phyloP scores from a whole-genome alignment of 148 eudicot species.

The Chenopodium suecicum region DNA sequence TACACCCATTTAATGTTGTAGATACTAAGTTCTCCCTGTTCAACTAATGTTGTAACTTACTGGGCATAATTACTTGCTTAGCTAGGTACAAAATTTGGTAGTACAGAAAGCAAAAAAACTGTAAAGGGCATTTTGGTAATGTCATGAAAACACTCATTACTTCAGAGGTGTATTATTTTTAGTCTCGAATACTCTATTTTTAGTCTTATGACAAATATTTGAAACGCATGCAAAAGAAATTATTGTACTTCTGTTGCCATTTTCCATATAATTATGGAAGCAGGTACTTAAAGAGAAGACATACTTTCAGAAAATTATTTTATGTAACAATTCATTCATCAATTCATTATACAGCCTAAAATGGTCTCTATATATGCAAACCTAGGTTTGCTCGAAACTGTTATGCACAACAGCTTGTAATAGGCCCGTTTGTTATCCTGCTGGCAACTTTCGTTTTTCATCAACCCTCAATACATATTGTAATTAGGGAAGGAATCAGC shows the following conservation, averaged over 20 bases:
- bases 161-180: background rate
- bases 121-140: conserved; percentile 5
- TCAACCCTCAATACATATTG: background rate
- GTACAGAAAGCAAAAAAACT: conserved; percentile 12
- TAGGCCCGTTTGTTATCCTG: background rate
- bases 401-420: background rate
- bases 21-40: conserved; percentile 16
- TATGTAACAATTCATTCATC: background rate
- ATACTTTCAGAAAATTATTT: background rate
- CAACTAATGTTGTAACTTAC: background rate
- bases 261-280: background rate
- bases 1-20: conserved; percentile 25
- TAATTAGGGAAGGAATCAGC: conserved; percentile 7
- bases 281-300: background rate
- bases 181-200: background rate
- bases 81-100: conserved; percentile 4
- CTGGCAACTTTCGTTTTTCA: background rate
- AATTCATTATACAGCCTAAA: background rate
- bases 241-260: too few species aligned
- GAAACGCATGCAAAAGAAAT: background rate
- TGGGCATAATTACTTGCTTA: background rate
- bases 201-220: too few species aligned
- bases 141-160: background rate
- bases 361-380: background rate
- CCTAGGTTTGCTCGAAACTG: background rate